Evolutionary conservation across 2,329 filamentous ascomycete genomes (phyloP).

Genomic region (Talaromyces sp.): DNA sequence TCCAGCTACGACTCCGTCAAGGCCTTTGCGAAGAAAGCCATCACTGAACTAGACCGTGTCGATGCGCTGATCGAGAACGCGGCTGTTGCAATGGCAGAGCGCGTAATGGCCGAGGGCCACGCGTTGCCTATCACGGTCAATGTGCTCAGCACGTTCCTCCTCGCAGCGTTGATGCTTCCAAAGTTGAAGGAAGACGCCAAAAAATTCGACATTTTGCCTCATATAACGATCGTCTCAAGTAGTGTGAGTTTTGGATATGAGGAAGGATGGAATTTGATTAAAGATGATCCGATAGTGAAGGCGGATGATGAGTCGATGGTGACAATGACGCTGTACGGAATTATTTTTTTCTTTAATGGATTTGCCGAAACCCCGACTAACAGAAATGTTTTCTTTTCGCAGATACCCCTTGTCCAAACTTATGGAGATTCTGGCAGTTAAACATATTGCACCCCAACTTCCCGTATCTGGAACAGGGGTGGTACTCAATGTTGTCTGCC

Average conservation of each 20-base stretch:
- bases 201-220: constrained; percentile 16
- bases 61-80: constrained; percentile 16
- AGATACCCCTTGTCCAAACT: constrained; percentile 32
- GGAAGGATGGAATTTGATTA: constrained; percentile 15
- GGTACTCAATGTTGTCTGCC: constrained; percentile 28
- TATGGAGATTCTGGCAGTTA: constrained; percentile 25
- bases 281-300: constrained; percentile 17
- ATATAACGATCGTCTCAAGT: constrained; percentile 17
- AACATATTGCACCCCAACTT: constrained; percentile 20
- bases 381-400: neutral
- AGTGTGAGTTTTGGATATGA: constrained; percentile 12
- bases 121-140: constrained; percentile 19
- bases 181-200: constrained; percentile 18
- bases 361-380: neutral
- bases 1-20: constrained; percentile 15
- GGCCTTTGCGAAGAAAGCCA: constrained; percentile 9
- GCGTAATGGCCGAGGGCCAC: constrained; percentile 17
- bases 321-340: constrained; percentile 12
- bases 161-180: constrained; percentile 19
- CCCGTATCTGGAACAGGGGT: constrained; percentile 21
- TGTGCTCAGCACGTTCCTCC: constrained; percentile 21
- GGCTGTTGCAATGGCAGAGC: constrained; percentile 1
- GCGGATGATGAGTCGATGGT: constrained; percentile 8
- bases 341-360: neutral
- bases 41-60: constrained; percentile 10